phyloP scores from a whole-genome alignment of 1,284 basidiomycete genomes.

The Hymenochaete sp. region DNA sequence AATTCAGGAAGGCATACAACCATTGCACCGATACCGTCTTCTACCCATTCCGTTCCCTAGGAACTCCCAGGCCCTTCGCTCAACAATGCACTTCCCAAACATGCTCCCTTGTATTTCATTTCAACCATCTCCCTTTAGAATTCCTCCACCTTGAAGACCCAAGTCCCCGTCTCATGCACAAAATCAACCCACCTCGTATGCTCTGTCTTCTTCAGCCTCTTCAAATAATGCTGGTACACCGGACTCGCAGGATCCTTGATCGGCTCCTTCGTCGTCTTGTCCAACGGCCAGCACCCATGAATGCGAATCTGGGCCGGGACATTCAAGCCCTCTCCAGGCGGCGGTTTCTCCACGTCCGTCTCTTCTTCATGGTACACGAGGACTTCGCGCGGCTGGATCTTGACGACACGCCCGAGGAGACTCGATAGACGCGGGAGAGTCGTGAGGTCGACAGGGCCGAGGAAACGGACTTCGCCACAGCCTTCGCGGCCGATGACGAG shows the following conservation, averaged over 20 bases:
- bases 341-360: slow-evolving; percentile 66
- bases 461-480: slow-evolving; percentile 85
- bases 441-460: slow-evolving; percentile 89
- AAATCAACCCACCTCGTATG: slow-evolving; percentile 83
- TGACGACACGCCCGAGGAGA: slow-evolving; percentile 80
- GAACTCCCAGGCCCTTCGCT: no score
- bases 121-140: no score
- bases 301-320: slow-evolving; percentile 78
- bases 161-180: slow-evolving; percentile 73
- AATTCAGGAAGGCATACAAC: no score
- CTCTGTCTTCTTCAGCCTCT: slow-evolving; percentile 77
- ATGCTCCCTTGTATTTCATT: no score
- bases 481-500: slow-evolving; percentile 87
- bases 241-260: slow-evolving; percentile 79
- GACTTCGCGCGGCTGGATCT: slow-evolving; percentile 88
- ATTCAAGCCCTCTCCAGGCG: slow-evolving; percentile 82
- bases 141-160: slow-evolving; percentile 93
- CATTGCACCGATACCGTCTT: no score
- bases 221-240: slow-evolving; percentile 69
- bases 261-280: slow-evolving; percentile 87
- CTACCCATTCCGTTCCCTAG: no score
- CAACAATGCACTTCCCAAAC: no score
- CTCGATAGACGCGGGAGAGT: slow-evolving; percentile 72
- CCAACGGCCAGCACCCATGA: slow-evolving; percentile 79
- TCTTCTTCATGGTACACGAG: slow-evolving; percentile 89